Conservation (phyloP, 805 yeast species). For the Starmerella etchellsii region DNA sequence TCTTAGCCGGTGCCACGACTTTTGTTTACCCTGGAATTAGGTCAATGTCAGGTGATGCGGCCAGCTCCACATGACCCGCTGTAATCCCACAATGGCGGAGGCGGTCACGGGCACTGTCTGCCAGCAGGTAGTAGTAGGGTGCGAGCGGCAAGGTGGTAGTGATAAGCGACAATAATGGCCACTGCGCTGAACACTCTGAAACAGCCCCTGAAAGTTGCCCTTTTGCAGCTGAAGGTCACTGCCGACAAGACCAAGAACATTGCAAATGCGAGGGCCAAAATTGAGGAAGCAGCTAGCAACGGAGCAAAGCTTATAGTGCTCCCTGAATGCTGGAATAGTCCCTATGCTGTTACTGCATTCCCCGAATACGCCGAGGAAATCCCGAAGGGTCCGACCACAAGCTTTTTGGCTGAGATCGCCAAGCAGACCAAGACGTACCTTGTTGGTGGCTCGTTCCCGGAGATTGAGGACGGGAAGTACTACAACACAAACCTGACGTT, state of each 20-base stretch:
- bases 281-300: constrained; percentile 51
- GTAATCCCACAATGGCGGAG: no score
- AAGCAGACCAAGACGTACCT: constrained; percentile 46
- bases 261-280: constrained; percentile 47
- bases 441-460: constrained; percentile 92
- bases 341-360: constrained; percentile 79
- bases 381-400: constrained; percentile 54
- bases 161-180: no score
- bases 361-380: constrained; percentile 79
- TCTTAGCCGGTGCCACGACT: no score
- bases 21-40: no score
- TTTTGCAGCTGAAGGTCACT: constrained; percentile 72
- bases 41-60: no score
- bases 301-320: constrained; percentile 65
- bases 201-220: constrained; percentile 60
- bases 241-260: constrained; percentile 72
- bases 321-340: constrained; percentile 95
- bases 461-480: constrained; percentile 40
- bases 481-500: constrained; percentile 70
- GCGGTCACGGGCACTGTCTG: no score
- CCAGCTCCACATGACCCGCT: no score
- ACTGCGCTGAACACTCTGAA: constrained; percentile 25
- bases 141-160: no score
- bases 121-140: no score
- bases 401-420: constrained; percentile 55